phyloP scores from a whole-genome alignment of 2,329 filamentous ascomycete species.

The Hysterium pulicare region DNA sequence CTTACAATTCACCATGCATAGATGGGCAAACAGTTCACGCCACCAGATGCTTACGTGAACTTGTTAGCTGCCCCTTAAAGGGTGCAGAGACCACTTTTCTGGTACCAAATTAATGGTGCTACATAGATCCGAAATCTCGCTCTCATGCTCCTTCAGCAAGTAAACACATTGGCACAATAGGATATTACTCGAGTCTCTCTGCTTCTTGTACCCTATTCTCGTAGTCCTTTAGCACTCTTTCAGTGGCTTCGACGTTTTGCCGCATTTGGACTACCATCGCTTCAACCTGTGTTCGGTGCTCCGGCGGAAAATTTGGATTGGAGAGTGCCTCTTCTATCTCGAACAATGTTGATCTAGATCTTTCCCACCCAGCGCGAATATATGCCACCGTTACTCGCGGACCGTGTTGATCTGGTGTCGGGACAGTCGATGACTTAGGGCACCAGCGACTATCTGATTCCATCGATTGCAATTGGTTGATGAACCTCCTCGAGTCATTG shows the following conservation, averaged over 20 bases:
- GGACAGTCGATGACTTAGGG: neutral
- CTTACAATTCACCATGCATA: no score
- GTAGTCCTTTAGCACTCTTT: neutral
- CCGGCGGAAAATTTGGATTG: no score
- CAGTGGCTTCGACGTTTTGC: neutral
- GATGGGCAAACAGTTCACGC: no score
- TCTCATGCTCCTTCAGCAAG: no score
- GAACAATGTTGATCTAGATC: neutral
- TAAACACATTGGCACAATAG: no score
- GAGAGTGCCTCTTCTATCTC: neutral
- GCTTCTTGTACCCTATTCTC: neutral
- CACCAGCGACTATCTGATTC: neutral
- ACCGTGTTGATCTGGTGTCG: neutral
- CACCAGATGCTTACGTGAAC: no score
- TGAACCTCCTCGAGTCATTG: neutral
- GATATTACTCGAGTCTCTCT: no score
- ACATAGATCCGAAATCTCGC: no score
- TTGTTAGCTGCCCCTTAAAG: no score
- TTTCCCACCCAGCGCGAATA: neutral
- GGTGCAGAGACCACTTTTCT: no score
- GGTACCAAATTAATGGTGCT: no score
- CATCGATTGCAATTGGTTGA: neutral
- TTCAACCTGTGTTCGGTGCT: neutral
- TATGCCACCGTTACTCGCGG: neutral
- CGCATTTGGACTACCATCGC: neutral